phyloP scores from a whole-genome alignment of 2,329 filamentous ascomycete species.

The Annulohypoxylon truncatum region DNA sequence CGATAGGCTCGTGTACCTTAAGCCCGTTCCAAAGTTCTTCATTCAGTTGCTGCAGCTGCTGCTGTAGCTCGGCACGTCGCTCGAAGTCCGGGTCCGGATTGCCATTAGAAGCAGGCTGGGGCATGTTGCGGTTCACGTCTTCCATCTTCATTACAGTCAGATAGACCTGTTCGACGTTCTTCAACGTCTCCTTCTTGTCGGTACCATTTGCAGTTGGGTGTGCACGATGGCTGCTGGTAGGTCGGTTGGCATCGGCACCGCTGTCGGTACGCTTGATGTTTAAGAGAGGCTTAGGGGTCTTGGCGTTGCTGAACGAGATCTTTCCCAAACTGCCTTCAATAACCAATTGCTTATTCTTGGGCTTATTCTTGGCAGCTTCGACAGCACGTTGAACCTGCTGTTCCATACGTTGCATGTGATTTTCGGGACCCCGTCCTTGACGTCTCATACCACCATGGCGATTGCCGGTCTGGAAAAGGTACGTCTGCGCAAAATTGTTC shows the following conservation, averaged over 20 bases:
- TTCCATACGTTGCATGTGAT: slow-evolving; percentile 99
- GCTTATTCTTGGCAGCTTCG: slow-evolving; percentile 95
- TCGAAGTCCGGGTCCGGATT: slow-evolving; percentile 76
- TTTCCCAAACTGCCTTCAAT: slow-evolving; percentile 97
- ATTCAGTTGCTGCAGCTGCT: slow-evolving; percentile 88
- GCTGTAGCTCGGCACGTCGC: slow-evolving; percentile 82
- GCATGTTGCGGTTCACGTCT: slow-evolving; percentile 87
- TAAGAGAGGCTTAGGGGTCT: slow-evolving; percentile 92
- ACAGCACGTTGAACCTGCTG: slow-evolving; percentile 98
- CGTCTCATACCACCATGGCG: slow-evolving; percentile 80
- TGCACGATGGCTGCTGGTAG: slow-evolving; percentile 59
- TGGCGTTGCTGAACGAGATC: slow-evolving; percentile 98
- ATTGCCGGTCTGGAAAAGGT: slow-evolving; percentile 93
- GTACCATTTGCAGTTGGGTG: slow-evolving; percentile 57
- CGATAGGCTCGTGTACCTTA: slow-evolving; percentile 94
- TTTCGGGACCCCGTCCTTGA: slow-evolving; percentile 86
- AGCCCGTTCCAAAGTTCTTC: slow-evolving; percentile 84
- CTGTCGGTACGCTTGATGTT: slow-evolving; percentile 92
- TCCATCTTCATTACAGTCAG: slow-evolving; percentile 91
- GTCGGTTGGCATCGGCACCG: slow-evolving; percentile 66
- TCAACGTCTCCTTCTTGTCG: slow-evolving; percentile 84
- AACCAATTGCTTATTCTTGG: slow-evolving; percentile 96
- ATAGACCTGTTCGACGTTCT: slow-evolving; percentile 91
- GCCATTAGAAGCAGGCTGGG: slow-evolving; percentile 70
- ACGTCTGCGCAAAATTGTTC: slow-evolving; percentile 97